A percentile compares a stretch with the other conserved stretches of the same genome.
Evolutionary conservation across 345 rosid genomes (phyloP).

Genomic region (Populus deltoides): DNA sequence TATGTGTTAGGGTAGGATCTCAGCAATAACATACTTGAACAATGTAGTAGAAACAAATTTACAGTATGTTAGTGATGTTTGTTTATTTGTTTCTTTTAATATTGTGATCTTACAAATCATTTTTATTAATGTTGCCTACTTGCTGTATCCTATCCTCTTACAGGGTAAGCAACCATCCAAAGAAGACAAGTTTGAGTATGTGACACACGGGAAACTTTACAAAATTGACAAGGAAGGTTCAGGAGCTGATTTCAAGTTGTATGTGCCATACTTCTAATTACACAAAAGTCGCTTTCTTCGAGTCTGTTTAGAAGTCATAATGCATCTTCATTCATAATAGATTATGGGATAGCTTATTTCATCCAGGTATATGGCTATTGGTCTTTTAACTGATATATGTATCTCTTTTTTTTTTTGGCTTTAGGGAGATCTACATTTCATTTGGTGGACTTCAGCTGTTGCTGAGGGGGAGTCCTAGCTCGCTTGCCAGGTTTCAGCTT

Average conservation of each 20-base stretch:
- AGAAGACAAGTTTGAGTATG: background rate
- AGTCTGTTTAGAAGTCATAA: background rate
- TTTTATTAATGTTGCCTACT: too few relatives aligned
- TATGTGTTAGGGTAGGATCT: too few relatives aligned
- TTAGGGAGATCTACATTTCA: background rate
- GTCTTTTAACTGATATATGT: background rate
- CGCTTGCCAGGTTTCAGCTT: background rate
- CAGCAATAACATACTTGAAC: too few relatives aligned
- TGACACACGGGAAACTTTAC: background rate
- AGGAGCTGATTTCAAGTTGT: background rate
- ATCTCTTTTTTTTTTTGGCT: background rate
- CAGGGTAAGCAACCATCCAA: background rate
- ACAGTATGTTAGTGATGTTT: too few relatives aligned
- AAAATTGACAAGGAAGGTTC: background rate
- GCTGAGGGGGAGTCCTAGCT: background rate
- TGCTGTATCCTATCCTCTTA: too few relatives aligned
- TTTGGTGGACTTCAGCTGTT: background rate
- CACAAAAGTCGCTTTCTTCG: background rate
- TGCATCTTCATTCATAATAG: background rate
- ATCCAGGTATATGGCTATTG: background rate
- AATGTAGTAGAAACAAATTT: too few relatives aligned
- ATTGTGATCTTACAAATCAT: too few relatives aligned
- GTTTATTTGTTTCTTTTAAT: too few relatives aligned
- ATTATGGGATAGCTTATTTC: background rate
- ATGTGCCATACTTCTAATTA: background rate